A percentile compares a stretch with the other conserved stretches of the same genome.
Evolutionary conservation across 495 filamentous ascomycete species (phyloP).

Genomic region (Penicillium turbatum): DNA sequence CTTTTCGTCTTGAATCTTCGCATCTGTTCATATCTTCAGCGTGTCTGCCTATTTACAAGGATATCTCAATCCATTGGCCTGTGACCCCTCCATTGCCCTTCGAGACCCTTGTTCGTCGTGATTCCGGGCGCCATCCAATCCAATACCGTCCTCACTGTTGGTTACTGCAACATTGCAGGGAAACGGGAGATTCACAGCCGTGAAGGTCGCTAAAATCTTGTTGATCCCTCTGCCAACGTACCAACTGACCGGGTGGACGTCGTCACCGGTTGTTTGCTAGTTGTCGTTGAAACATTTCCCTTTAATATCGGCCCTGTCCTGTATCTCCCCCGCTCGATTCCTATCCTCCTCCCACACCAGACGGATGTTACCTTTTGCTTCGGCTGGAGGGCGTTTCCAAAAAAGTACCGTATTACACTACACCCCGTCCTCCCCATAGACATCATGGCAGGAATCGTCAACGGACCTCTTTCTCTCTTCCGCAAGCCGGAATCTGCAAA

Average conservation of each 20-base stretch:
- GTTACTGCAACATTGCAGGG: constrained; percentile 10
- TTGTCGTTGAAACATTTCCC: not conserved
- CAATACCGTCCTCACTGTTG: not conserved
- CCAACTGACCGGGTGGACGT: not conserved
- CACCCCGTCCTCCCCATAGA: not conserved
- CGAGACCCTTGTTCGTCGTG: constrained; percentile 15
- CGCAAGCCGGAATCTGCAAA: constrained; percentile 28
- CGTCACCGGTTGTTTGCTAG: constrained; percentile 1
- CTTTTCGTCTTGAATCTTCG: not conserved
- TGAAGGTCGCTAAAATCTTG: constrained; percentile 9
- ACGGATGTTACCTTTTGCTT: constrained; percentile 14
- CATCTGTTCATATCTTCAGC: not conserved
- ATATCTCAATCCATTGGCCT: constrained; percentile 13
- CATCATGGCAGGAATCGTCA: constrained; percentile 32
- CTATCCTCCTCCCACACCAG: not conserved
- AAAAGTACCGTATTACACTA: not conserved
- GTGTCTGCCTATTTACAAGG: constrained; percentile 1
- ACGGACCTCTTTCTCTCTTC: constrained; percentile 31
- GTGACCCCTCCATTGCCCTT: constrained; percentile 6
- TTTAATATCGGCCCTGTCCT: not conserved
- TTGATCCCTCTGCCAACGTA: constrained; percentile 1
- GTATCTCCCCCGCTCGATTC: not conserved
- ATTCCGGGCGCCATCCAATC: constrained; percentile 17
- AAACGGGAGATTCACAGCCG: constrained; percentile 2
- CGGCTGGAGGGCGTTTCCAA: not conserved